A percentile compares a stretch with the other conserved stretches of the same genome.
Evolutionary conservation across 192 early-diverging fungal species (phyloP).

Genomic region (Podila verticillata): DNA sequence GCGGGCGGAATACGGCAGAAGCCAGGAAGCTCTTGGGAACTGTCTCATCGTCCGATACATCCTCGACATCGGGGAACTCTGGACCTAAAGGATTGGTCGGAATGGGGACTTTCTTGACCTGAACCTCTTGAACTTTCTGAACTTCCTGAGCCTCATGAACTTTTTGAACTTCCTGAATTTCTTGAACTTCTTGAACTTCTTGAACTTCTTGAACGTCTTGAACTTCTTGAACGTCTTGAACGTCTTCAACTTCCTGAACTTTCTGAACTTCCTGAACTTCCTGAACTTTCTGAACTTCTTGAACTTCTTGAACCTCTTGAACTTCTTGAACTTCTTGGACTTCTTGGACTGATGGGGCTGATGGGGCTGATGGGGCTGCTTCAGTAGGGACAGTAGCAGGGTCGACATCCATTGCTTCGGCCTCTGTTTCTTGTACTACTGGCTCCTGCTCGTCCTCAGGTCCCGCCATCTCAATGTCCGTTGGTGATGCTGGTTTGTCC

Average conservation of each 20-base stretch:
- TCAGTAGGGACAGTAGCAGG: not conserved
- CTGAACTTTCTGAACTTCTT: not conserved
- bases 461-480: not conserved
- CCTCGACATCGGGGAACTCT: constrained; percentile 3
- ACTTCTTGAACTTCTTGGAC: not conserved
- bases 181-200: not conserved
- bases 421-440: not conserved
- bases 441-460: not conserved
- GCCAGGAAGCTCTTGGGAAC: not conserved
- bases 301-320: no score
- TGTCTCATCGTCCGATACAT: constrained; percentile 10
- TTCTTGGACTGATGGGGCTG: not conserved
- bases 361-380: not conserved
- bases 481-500: not conserved
- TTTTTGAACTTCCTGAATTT: not conserved
- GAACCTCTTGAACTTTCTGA: not conserved
- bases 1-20: constrained; percentile 37
- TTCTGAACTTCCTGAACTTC: not conserved
- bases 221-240: not conserved
- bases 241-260: not conserved
- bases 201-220: not conserved
- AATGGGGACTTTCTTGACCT: no score
- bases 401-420: constrained; percentile 1
- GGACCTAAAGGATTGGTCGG: not conserved
- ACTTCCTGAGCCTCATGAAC: not conserved